Evolutionary conservation across 352 stramenopile species (phyloP).

Genomic region (Thalassiosira livingstoniorum): DNA sequence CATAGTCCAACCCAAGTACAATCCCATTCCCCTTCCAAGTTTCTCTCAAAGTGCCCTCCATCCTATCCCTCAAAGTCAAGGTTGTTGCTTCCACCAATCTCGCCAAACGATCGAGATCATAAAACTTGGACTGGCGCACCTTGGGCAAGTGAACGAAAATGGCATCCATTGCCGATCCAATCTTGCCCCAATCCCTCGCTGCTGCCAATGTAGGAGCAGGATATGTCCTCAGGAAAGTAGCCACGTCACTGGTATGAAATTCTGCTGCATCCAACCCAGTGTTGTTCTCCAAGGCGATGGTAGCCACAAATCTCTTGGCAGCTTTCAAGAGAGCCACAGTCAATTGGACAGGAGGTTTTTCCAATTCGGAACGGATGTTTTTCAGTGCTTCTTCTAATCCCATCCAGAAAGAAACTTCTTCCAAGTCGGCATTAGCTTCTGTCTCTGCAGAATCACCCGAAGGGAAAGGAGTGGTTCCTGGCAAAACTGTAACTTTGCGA

Average conservation of each 20-base stretch:
- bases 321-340: conserved; percentile 78
- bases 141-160: conserved; percentile 83
- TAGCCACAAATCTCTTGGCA: conserved; percentile 82
- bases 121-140: conserved; percentile 75
- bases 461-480: conserved; percentile 69
- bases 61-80: conserved; percentile 66
- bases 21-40: conserved; percentile 64
- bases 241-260: conserved; percentile 65
- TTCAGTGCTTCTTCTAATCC: conserved; percentile 67
- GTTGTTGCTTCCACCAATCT: conserved; percentile 79
- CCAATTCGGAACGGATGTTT: conserved; percentile 70
- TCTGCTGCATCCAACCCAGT: conserved; percentile 78
- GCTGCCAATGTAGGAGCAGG: conserved; percentile 67
- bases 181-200: conserved; percentile 70
- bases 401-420: conserved; percentile 83
- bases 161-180: conserved; percentile 58
- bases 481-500: conserved; percentile 79
- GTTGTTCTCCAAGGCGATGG: conserved; percentile 83
- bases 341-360: conserved; percentile 62
- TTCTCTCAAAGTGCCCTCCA: conserved; percentile 72
- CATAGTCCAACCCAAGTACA: conserved; percentile 74
- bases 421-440: conserved; percentile 69
- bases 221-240: conserved; percentile 76
- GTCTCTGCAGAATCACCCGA: conserved; percentile 65
- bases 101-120: conserved; percentile 75